Percentiles rank a stretch among this genome's conserved stretches.
Evolutionary conservation across 345 rosid genomes (phyloP).

Genomic region (Brassica nigra): DNA sequence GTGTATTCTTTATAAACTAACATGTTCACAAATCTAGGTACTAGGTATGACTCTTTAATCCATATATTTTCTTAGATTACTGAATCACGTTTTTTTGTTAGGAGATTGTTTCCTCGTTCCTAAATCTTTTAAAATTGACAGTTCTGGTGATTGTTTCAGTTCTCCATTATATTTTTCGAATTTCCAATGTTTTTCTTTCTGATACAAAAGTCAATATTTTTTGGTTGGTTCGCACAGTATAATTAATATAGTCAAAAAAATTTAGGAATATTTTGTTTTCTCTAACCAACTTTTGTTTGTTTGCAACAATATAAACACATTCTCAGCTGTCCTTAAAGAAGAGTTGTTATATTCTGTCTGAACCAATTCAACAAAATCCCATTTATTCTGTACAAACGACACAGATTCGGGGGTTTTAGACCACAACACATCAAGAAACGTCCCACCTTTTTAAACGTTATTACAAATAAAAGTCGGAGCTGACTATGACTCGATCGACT

Average conservation of each 20-base stretch:
- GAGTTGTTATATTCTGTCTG: slow-evolving; percentile 14
- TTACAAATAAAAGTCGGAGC: slow-evolving; percentile 13
- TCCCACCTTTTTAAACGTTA: slow-evolving; percentile 2
- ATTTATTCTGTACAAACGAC: slow-evolving; percentile 30
- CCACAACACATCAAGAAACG: slow-evolving; percentile 23
- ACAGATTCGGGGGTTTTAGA: slow-evolving; percentile 19
- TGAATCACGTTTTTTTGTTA: background rate
- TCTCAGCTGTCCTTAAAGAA: slow-evolving; percentile 21
- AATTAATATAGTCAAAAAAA: slow-evolving; percentile 12
- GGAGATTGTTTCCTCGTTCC: background rate
- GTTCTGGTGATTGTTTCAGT: background rate
- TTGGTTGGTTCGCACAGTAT: slow-evolving; percentile 25
- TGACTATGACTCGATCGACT: slow-evolving; percentile 1
- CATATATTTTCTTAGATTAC: background rate
- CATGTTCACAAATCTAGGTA: background rate
- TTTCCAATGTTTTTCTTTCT: background rate
- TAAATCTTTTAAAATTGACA: background rate
- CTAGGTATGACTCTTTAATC: background rate
- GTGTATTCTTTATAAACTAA: background rate
- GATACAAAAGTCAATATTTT: slow-evolving; percentile 5
- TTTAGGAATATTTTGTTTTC: slow-evolving; percentile 38
- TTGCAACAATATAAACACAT: slow-evolving; percentile 17
- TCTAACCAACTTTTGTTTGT: slow-evolving; percentile 26
- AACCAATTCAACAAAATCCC: slow-evolving; percentile 31
- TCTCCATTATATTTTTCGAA: background rate